These are phyloP conservation scores for Cyathus striatus DNA, from an alignment of 768 basidiomycete species.

Conservation along the genomic window DNA sequence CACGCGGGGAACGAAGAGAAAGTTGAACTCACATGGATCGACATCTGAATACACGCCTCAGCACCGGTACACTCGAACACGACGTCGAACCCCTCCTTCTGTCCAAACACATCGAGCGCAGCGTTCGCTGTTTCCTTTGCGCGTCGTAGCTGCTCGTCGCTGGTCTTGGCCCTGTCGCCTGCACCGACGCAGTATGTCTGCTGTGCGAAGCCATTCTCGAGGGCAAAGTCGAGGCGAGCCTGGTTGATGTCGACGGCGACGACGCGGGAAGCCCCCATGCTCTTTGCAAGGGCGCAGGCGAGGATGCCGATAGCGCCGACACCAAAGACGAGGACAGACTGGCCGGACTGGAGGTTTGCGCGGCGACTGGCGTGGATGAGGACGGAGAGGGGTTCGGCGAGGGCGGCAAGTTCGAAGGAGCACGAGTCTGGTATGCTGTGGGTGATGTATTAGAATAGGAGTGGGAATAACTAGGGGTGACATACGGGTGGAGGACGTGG, in stretches of 20 bases:
- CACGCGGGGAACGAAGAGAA: slow-evolving; percentile 5
- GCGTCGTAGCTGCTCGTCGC: slow-evolving; percentile 51
- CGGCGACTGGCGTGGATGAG: slow-evolving; percentile 62
- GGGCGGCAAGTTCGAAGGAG: slow-evolving; percentile 75
- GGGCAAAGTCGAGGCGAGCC: slow-evolving; percentile 75
- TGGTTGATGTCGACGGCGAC: slow-evolving; percentile 85
- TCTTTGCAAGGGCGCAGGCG: slow-evolving; percentile 74
- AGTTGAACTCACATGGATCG: slow-evolving; percentile 67
- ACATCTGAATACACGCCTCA: slow-evolving; percentile 87
- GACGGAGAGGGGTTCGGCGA: slow-evolving; percentile 94
- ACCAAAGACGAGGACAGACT: slow-evolving; percentile 84
- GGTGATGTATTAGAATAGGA: slow-evolving; percentile 2
- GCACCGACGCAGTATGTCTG: slow-evolving; percentile 62
- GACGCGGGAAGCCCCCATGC: slow-evolving; percentile 64
- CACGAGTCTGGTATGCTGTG: slow-evolving; percentile 69
- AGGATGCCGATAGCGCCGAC: slow-evolving; percentile 93
- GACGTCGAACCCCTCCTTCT: slow-evolving; percentile 81
- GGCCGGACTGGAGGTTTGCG: slow-evolving; percentile 39
- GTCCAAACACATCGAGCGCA: slow-evolving; percentile 50
- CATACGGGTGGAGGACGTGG: slow-evolving; percentile 82
- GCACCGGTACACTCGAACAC: slow-evolving; percentile 96
- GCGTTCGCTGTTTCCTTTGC: slow-evolving; percentile 53
- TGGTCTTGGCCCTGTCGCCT: slow-evolving; percentile 41
- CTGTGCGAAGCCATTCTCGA: slow-evolving; percentile 68
- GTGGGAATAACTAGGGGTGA: slow-evolving; percentile 13